Evolutionary conservation across 2,329 filamentous ascomycete species (phyloP).

Genomic region (Penicillium thymicola): DNA sequence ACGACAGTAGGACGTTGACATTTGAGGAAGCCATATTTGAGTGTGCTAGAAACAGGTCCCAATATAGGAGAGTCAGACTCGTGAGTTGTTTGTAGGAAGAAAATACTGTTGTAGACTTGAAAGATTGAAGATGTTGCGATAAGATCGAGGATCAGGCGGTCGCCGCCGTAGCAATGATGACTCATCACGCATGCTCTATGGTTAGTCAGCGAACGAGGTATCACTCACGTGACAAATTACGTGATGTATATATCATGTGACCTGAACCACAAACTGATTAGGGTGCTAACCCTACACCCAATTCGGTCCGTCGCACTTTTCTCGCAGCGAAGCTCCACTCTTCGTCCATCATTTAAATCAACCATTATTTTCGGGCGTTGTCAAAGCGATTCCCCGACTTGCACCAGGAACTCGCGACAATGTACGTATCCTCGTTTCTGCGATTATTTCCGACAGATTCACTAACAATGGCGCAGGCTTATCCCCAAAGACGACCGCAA

Average conservation of each 20-base stretch:
- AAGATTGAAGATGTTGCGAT: constrained; percentile 4
- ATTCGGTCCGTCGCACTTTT: constrained; percentile 39
- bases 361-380: constrained; percentile 40
- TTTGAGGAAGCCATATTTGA: constrained; percentile 54
- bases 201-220: neutral
- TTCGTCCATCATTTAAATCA: constrained; percentile 36
- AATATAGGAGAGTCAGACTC: neutral
- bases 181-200: neutral
- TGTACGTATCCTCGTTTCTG: constrained; percentile 34
- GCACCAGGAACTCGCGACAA: constrained; percentile 54
- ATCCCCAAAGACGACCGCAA: constrained; percentile 99
- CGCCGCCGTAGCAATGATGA: neutral
- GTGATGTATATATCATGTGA: constrained; percentile 2
- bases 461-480: constrained; percentile 60
- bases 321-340: constrained; percentile 33
- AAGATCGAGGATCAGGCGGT: constrained; percentile 15
- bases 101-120: neutral
- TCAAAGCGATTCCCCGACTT: constrained; percentile 54
- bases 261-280: constrained; percentile 16
- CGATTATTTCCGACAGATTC: neutral
- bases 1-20: constrained; percentile 80
- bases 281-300: constrained; percentile 32
- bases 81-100: neutral
- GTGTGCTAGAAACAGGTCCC: neutral
- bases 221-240: neutral